phyloP scores from a whole-genome alignment of 2,329 filamentous ascomycete species.

The Aspergillus persii region DNA sequence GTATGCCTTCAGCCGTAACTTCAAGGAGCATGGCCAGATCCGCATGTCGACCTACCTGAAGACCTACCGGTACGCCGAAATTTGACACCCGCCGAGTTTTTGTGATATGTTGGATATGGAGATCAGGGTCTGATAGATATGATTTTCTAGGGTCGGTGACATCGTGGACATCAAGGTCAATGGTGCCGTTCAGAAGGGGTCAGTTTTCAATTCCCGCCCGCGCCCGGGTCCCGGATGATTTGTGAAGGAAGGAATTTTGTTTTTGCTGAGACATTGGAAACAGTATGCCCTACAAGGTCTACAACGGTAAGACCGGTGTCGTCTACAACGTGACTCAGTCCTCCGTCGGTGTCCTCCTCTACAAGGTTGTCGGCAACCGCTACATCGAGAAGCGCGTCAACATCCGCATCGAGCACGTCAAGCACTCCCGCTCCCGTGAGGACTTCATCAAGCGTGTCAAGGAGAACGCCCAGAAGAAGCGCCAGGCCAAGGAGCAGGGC shows the following conservation, averaged over 20 bases:
- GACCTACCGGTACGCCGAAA: conserved; percentile 72
- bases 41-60: conserved; percentile 89
- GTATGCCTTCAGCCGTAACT: conserved; percentile 91
- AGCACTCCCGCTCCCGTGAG: conserved; percentile 89
- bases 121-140: conserved; percentile 46
- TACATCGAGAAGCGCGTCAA: conserved; percentile 99
- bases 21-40: conserved; percentile 96
- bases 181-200: conserved; percentile 98
- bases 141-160: conserved; percentile 74
- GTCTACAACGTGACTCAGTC: conserved; percentile 99
- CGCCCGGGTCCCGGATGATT: conserved; percentile 5
- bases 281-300: conserved; percentile 98
- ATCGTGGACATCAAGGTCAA: conserved; percentile 99
- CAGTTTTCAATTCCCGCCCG: conserved; percentile 48
- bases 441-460: conserved; percentile 97
- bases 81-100: conserved; percentile 13
- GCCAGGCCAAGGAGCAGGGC: conserved; percentile 87
- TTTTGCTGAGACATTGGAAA: conserved; percentile 30
- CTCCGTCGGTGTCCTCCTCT: conserved; percentile 96
- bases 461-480: conserved; percentile 89
- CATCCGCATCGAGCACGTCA: conserved; percentile 96
- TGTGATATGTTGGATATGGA: conserved; percentile 13
- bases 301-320: conserved; percentile 98
- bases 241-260: conserved; percentile 15
- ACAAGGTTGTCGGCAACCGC: conserved; percentile 99